Evolutionary conservation across 1,284 basidiomycete genomes (phyloP).

Genomic region (Boletus semigastroideus): DNA sequence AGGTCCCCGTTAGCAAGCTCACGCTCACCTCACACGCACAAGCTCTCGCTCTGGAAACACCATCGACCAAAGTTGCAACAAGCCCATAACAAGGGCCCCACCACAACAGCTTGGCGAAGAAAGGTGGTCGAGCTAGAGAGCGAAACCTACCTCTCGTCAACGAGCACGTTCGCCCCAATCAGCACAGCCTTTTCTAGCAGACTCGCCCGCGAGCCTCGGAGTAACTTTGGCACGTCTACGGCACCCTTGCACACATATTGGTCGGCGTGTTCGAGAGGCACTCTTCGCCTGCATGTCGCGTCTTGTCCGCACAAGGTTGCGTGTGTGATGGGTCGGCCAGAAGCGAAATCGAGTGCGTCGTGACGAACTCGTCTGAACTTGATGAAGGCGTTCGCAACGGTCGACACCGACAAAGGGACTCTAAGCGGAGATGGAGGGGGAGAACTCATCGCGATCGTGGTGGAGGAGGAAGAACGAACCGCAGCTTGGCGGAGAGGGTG

Average conservation of each 20-base stretch:
- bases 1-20: conserved; percentile 4
- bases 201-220: conserved; percentile 52
- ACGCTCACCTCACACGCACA: neutral
- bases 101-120: neutral
- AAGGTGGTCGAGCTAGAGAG: neutral
- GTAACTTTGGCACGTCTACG: conserved; percentile 58
- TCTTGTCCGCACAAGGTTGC: conserved; percentile 38
- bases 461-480: neutral
- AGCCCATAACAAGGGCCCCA: neutral
- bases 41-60: neutral
- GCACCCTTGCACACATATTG: conserved; percentile 59
- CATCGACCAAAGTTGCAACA: neutral
- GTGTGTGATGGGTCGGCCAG: conserved; percentile 57
- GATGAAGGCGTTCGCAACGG: conserved; percentile 53
- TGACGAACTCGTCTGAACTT: conserved; percentile 42
- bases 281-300: conserved; percentile 36
- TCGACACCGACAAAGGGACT: conserved; percentile 35
- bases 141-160: conserved; percentile 63
- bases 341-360: conserved; percentile 44
- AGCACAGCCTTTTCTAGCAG: conserved; percentile 53
- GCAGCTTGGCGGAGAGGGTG: conserved; percentile 7
- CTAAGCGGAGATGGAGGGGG: conserved; percentile 29
- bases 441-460: conserved; percentile 12
- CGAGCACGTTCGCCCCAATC: conserved; percentile 58
- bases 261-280: conserved; percentile 49